Evolutionary conservation across 371 early-diverging fungal genomes (phyloP), one percentile per base, ranked within the genome.

Genomic region (Blastocladiella emersonii): DNA sequence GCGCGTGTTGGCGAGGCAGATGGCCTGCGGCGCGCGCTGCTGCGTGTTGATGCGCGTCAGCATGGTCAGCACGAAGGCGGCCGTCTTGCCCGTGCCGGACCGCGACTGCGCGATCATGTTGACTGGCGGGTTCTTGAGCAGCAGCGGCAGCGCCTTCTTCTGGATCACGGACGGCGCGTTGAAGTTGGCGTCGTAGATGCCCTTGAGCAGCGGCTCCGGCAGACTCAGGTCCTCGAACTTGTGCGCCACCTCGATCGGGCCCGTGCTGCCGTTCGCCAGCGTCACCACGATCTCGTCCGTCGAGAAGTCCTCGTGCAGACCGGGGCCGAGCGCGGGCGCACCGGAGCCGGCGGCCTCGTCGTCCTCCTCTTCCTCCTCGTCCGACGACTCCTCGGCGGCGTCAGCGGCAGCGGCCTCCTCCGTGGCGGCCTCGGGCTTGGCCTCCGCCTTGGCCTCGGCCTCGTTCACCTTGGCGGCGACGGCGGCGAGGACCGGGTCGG

Each of bases 31-130:
- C 49, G 66, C 44, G 45, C 67, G 43, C 13, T 63, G 1, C 70
- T 65, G 35, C 66, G 45, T 36, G 71, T 77, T 64, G 63, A 89
- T 77, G 34, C 91, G 77, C 62, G 82, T 80, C 41, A 95, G 75
- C 85, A 96, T 93, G 1, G 91, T 88, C 63, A 96, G 76, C 0
- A 85, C 88, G 71, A 97, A 95, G 1, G 98, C 98, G 2, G 98
- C 97, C 15, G 99, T 98, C 75, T 99, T 99, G 51, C 98, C 98
- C 0, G 95, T 89, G 61, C 91, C 89, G 6, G 88, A 86, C 71
- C 90, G 89, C 57, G 89, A 88, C 76, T 90, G 90, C 0, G 86
- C 91, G 67, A 92, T 87, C 89, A 92, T 86, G 69, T 93, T 90
- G 63, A 67, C 67, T 25, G 76, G 75, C 13, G 76, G 76, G 59